Conservation (phyloP, 2,329 filamentous ascomycete genomes). For the Apiospora hydei region DNA sequence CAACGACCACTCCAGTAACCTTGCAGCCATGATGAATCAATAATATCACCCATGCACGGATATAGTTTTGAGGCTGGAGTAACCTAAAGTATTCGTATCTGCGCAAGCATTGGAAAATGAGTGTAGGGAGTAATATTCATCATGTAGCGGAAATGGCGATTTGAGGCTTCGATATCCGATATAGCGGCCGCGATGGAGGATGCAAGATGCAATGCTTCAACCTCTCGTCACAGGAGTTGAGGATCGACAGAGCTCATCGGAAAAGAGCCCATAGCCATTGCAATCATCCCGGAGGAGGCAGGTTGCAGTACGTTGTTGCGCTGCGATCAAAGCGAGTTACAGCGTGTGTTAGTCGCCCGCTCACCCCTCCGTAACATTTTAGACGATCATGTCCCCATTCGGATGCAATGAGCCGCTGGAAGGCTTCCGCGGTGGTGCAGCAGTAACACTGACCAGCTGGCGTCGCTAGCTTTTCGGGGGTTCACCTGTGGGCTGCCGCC, state of each 20-base stretch:
- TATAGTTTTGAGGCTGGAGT: slow-evolving; percentile 12
- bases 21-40: not conserved
- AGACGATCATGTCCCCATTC: not conserved
- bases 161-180: not conserved
- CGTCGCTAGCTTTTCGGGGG: slow-evolving; percentile 16
- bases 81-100: not conserved
- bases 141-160: not conserved
- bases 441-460: slow-evolving; percentile 19
- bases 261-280: not conserved
- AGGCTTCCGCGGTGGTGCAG: slow-evolving; percentile 12
- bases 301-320: not conserved
- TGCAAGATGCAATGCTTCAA: slow-evolving; percentile 12
- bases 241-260: slow-evolving; percentile 11
- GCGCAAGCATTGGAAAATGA: not conserved
- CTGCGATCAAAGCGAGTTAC: slow-evolving; percentile 4
- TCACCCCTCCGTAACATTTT: not conserved
- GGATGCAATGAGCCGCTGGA: slow-evolving; percentile 2
- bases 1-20: not conserved
- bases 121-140: not conserved
- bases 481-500: slow-evolving; percentile 18
- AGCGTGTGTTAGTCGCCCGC: not conserved
- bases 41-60: not conserved
- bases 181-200: slow-evolving; percentile 9
- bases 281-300: not conserved
- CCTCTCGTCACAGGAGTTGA: slow-evolving; percentile 1